Conservation (phyloP, 345 rosid species). For the Linum usitatissimum region DNA sequence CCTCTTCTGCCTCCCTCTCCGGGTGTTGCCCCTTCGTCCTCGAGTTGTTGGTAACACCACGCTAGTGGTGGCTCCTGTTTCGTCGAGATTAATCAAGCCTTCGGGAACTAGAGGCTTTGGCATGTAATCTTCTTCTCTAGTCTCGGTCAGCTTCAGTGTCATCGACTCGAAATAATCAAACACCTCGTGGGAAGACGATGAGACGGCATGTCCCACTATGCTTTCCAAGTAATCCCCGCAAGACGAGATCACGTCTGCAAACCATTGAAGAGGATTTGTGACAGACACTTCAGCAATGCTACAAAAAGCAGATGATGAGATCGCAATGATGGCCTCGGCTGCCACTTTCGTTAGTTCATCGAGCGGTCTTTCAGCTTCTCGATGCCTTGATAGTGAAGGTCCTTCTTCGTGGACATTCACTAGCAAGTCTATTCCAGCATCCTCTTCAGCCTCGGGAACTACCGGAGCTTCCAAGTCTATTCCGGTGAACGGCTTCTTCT, state of each 20-base stretch:
- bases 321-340: conserved; percentile 69
- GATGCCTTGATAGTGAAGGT: conserved; percentile 17
- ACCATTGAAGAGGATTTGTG: conserved; percentile 57
- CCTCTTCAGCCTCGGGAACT: conserved; percentile 44
- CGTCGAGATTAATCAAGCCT: conserved; percentile 35
- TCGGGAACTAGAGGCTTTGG: conserved; percentile 68
- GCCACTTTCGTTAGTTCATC: conserved; percentile 47
- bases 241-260: conserved; percentile 49
- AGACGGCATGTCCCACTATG: conserved; percentile 11
- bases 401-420: conserved; percentile 19
- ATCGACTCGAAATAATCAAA: conserved; percentile 76
- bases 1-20: conserved; percentile 92
- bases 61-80: conserved; percentile 19
- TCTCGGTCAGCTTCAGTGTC: conserved; percentile 53
- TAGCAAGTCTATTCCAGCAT: conserved; percentile 19
- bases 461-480: conserved; percentile 79
- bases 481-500: conserved; percentile 27
- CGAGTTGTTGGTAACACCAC: conserved; percentile 23
- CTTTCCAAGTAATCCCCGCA: conserved; percentile 43
- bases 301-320: conserved; percentile 38
- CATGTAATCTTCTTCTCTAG: conserved; percentile 73
- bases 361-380: conserved; percentile 18
- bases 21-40: conserved; percentile 60
- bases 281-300: conserved; percentile 26
- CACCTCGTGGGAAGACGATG: conserved; percentile 34